Base-by-base conservation (phyloP, 345 rosid genomes). In the Euphorbia tirucalli region DNA sequence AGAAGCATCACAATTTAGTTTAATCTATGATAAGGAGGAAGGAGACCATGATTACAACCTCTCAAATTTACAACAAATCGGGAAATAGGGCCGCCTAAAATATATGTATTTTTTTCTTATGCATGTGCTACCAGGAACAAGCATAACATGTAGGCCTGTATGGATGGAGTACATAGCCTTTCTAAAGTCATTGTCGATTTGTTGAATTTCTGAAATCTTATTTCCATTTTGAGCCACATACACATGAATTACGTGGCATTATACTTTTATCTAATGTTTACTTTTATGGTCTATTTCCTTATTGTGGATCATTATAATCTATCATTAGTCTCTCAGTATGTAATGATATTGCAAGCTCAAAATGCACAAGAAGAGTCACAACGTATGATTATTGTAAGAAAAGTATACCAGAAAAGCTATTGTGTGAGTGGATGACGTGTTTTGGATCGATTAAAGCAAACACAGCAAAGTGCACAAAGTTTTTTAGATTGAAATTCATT, bases 81-180 rank as follows among this genome's bases (percentile, higher is more conserved):
- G n/a, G n/a, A n/a, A n/a, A n/a, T n/a, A n/a, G n/a, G n/a, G n/a
- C n/a, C n/a, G n/a, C n/a, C n/a, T n/a, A n/a, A n/a, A n/a, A 50
- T 15, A 21, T 32, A 32, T 75, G 71, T 73, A 71, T 61, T 74
- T 13, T 13, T 13, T 13, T 77, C 62, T 32, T 66, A 66, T 85
- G 66, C 64, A 15, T 86, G 60, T 77, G 73, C 71, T 82, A 50
- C 61, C 87, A 94, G 98, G 98, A 75, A 77, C 89, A 15, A 97
- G 92, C 78, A 85, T 90, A 60, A 89, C 91, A 85, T 84, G 96
- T 65, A 97, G 99, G 54, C 97, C 97, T 24, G 77, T 92, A 71
- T 95, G 99, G 99, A 81, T 87, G 68, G 99, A 95, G 80, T 92
- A 89, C 86, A 88, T 92, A 64, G 70, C 90, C 72, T 92, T 88